A percentile compares a stretch with the other conserved stretches of the same genome.
Evolutionary conservation across 371 early-diverging fungal species (phyloP).

Genomic region (Batkoa obscura): DNA sequence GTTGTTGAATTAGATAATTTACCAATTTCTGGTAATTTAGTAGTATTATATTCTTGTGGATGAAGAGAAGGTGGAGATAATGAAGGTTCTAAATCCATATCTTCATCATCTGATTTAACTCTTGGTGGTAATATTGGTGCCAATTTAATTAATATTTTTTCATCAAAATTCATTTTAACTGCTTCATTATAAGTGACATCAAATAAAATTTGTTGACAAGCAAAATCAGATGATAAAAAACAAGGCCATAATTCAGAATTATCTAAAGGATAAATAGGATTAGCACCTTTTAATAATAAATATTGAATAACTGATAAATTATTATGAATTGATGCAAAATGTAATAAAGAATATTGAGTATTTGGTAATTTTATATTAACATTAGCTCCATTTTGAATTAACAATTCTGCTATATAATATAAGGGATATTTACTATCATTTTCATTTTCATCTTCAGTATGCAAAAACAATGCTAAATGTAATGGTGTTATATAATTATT

Average conservation of each 20-base stretch:
- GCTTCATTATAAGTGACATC: slow-evolving; percentile 3
- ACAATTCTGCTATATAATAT: slow-evolving; percentile 1
- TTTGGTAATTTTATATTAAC: neutral
- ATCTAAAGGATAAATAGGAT: neutral
- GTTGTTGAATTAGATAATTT: no score
- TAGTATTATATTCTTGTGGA: neutral
- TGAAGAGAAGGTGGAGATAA: neutral
- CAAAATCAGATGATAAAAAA: neutral
- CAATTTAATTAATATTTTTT: neutral
- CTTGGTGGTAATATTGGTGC: neutral
- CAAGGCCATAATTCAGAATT: slow-evolving; percentile 1
- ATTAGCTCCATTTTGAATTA: slow-evolving; percentile 7
- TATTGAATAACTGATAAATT: neutral
- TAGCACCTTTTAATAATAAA: slow-evolving; percentile 4
- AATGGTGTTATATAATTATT: neutral
- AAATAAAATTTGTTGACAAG: neutral
- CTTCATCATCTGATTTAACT: neutral
- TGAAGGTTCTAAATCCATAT: neutral
- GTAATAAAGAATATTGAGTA: neutral
- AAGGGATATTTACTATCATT: neutral
- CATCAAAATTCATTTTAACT: neutral
- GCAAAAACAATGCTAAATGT: slow-evolving; percentile 1
- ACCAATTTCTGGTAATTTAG: no score
- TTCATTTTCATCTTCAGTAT: neutral
- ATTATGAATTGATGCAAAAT: neutral